Evolutionary conservation across 2,329 filamentous ascomycete species (phyloP), one percentile per base, ranked within the genome.

Genomic region (Atkinsonella hypoxylon): DNA sequence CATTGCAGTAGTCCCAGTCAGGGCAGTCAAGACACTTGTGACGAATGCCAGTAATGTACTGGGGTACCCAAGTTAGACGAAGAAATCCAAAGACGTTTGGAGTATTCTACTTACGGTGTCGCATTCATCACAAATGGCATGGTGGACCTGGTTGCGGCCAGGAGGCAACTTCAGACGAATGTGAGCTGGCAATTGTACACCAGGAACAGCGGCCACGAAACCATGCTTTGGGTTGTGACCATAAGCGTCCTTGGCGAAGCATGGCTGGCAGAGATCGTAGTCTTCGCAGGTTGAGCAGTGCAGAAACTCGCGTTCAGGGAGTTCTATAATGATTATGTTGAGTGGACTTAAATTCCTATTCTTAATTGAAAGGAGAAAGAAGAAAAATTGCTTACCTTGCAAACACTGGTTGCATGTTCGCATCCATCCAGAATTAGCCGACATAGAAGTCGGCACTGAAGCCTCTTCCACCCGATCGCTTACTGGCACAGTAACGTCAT

Each of bases 1-100:
- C 73, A 22, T 78, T 76, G 74, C 93, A 98, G 71, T 87, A 97
- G 63, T 98, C 93, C 86, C 89, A 98, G 67, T 98, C 93, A 42
- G 94, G 93, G 73, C 93, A 98, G 65, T 89, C 84, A 56, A 97
- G 76, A 67, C 93, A 98, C 77, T 98, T 98, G 79, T 97, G 85
- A 59, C 93, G 91, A 51, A 95, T 77, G 59, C 93, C 94, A 59
- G 78, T 76, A 61, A 98, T 93, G 66, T 81, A 82, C 76, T 63
- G 38, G 15, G 31, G 20, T 26, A 22, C 26, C 10, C 4, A 5
- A 15, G 15, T 47, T 13, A 34, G 47, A 39, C 15, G 13, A 11
- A 32, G 17, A 48, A 47, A 18, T 8, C n/a, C 15, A 30, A 7
- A 7, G 39, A 40, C 12, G 18, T 11, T 34, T 32, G 13, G 8